A percentile compares a stretch with the other conserved stretches of the same genome.
Evolutionary conservation across 768 basidiomycete genomes (phyloP).

Genomic region (Tulasnella sp.): DNA sequence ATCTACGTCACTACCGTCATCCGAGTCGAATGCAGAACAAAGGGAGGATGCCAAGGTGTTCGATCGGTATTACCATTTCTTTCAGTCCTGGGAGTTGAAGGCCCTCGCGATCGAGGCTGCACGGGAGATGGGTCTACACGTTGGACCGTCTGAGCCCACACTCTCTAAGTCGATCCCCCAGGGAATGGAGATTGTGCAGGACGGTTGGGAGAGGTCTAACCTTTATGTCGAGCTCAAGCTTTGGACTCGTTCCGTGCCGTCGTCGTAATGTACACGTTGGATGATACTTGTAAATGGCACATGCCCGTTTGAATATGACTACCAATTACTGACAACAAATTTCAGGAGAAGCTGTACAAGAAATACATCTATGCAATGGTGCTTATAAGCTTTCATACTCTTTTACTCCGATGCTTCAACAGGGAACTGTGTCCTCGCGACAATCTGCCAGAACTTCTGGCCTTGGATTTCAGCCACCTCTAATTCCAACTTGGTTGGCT

Average conservation of each 20-base stretch:
- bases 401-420: background rate
- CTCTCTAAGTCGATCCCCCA: background rate
- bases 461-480: constrained; percentile 44
- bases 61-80: constrained; percentile 96
- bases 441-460: background rate
- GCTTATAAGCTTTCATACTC: too few relatives aligned
- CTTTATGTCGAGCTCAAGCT: constrained; percentile 68
- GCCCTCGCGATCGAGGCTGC: constrained; percentile 55
- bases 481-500: constrained; percentile 39
- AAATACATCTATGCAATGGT: too few relatives aligned
- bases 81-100: constrained; percentile 65
- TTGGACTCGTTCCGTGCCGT: constrained; percentile 32
- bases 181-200: constrained; percentile 26
- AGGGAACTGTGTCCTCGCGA: constrained; percentile 1
- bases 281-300: background rate
- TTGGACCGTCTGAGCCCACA: constrained; percentile 36
- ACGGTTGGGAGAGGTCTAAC: constrained; percentile 83
- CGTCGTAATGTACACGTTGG: constrained; percentile 7
- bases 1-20: background rate
- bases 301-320: background rate
- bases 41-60: constrained; percentile 36
- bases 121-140: constrained; percentile 37
- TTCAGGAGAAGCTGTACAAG: too few relatives aligned
- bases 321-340: too few relatives aligned
- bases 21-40: background rate